A percentile compares a stretch with the other conserved stretches of the same genome.
Evolutionary conservation across 768 basidiomycete genomes (phyloP).

Genomic region (Tricholoma terreum): DNA sequence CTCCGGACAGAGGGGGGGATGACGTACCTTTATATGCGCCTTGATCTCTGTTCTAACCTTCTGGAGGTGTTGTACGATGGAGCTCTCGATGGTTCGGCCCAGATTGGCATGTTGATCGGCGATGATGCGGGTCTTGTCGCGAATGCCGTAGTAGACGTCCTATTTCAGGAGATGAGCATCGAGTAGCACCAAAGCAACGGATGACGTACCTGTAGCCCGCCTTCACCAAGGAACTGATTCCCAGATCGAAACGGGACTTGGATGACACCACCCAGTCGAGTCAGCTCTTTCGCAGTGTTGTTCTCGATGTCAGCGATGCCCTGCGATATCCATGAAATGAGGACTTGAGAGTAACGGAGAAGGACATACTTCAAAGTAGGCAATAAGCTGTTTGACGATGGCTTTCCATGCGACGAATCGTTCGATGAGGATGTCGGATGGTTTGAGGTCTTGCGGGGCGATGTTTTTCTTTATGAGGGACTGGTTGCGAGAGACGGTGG

Average conservation of each 20-base stretch:
- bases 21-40: constrained; percentile 86
- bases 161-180: constrained; percentile 22
- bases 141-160: constrained; percentile 91
- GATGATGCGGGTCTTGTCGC: constrained; percentile 89
- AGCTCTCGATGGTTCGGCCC: constrained; percentile 92
- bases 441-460: constrained; percentile 83
- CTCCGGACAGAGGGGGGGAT: not conserved
- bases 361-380: constrained; percentile 63
- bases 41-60: constrained; percentile 95
- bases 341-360: not conserved
- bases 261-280: constrained; percentile 91
- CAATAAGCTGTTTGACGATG: constrained; percentile 93
- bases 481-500: constrained; percentile 75
- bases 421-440: constrained; percentile 95
- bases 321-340: constrained; percentile 8
- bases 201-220: constrained; percentile 74
- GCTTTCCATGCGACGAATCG: constrained; percentile 93
- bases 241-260: constrained; percentile 95
- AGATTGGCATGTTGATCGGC: constrained; percentile 97
- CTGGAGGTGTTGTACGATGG: constrained; percentile 96
- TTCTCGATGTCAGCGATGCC: constrained; percentile 84
- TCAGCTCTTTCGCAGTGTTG: constrained; percentile 89
- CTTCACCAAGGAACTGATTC: constrained; percentile 98
- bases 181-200: not conserved
- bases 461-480: constrained; percentile 94